Evolutionary conservation across 176 grass and related monocot genomes (phyloP).

Genomic region (Rhynchospora pubera): DNA sequence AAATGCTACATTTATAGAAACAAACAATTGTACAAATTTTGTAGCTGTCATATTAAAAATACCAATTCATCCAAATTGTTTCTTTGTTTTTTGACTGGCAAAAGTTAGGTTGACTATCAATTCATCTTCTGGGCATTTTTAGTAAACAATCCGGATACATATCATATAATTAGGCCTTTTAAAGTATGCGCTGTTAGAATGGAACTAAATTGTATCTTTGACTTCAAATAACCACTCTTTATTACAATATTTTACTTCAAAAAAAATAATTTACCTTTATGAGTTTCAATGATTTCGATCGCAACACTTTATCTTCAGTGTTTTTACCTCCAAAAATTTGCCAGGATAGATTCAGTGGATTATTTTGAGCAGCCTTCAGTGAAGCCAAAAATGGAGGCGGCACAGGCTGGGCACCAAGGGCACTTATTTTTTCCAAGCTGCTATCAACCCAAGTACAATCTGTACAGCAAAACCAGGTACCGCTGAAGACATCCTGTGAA

Average conservation of each 20-base stretch:
- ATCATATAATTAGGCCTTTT: no score
- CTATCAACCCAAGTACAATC: conserved; percentile 39
- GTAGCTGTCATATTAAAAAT: no score
- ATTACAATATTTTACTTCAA: neutral
- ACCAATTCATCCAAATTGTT: no score
- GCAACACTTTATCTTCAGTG: conserved; percentile 16
- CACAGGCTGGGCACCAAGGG: conserved; percentile 28
- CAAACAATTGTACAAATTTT: no score
- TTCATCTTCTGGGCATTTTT: no score
- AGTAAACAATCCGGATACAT: no score
- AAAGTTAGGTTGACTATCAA: no score
- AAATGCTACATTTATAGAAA: no score
- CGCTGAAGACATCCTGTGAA: conserved; percentile 7
- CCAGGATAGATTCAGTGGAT: conserved; percentile 32
- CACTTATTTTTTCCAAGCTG: conserved; percentile 24
- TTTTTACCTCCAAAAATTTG: conserved; percentile 52
- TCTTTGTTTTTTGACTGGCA: no score
- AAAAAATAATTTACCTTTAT: conserved; percentile 42
- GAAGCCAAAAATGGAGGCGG: conserved; percentile 28
- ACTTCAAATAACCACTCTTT: no score
- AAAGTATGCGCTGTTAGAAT: no score
- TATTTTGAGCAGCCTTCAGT: conserved; percentile 21
- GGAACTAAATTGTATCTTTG: no score
- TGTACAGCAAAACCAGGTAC: conserved; percentile 26
- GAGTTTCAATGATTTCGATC: conserved; percentile 32